Evolutionary conservation across 2,329 filamentous ascomycete genomes (phyloP).

Genomic region (Alternaria atra): DNA sequence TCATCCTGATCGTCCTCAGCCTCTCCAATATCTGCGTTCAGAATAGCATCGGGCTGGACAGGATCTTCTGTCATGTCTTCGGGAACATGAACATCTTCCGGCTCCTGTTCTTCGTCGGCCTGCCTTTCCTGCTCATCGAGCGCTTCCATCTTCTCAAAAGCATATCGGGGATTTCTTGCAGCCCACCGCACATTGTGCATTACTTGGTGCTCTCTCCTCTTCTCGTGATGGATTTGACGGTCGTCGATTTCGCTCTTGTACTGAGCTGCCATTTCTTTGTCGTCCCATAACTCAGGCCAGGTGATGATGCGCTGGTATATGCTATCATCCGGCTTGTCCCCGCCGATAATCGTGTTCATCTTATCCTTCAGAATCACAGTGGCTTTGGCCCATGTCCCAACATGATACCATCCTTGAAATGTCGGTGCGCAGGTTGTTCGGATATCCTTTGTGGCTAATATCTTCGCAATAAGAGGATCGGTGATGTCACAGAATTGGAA

Average conservation of each 20-base stretch:
- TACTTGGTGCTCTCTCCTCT: conserved; percentile 40
- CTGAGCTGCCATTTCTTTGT: conserved; percentile 39
- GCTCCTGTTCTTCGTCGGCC: conserved; percentile 21
- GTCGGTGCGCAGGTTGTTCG: conserved; percentile 55
- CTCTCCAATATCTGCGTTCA: conserved; percentile 32
- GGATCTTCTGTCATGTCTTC: conserved; percentile 45
- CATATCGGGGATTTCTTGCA: conserved; percentile 45
- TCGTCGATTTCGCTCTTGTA: conserved; percentile 42
- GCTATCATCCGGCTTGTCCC: conserved; percentile 42
- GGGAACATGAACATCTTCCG: conserved; percentile 35
- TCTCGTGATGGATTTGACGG: conserved; percentile 33
- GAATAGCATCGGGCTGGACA: conserved; percentile 35
- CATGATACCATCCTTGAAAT: conserved; percentile 82
- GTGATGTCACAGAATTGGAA: conserved; percentile 95
- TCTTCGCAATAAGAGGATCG: conserved; percentile 74
- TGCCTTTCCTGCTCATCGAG: conserved; percentile 10
- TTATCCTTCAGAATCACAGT: conserved; percentile 90
- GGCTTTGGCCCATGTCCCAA: conserved; percentile 81
- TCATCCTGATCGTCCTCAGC: conserved; percentile 29
- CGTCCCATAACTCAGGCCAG: conserved; percentile 48
- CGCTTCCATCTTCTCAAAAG: conserved; percentile 44
- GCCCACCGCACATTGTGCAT: conserved; percentile 45
- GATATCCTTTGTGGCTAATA: conserved; percentile 70
- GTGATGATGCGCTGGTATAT: conserved; percentile 43
- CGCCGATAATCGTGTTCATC: conserved; percentile 60